These are phyloP conservation scores for Neonectria sp. DNA, from an alignment of 2,329 filamentous ascomycete genomes.

Conservation along the genomic window DNA sequence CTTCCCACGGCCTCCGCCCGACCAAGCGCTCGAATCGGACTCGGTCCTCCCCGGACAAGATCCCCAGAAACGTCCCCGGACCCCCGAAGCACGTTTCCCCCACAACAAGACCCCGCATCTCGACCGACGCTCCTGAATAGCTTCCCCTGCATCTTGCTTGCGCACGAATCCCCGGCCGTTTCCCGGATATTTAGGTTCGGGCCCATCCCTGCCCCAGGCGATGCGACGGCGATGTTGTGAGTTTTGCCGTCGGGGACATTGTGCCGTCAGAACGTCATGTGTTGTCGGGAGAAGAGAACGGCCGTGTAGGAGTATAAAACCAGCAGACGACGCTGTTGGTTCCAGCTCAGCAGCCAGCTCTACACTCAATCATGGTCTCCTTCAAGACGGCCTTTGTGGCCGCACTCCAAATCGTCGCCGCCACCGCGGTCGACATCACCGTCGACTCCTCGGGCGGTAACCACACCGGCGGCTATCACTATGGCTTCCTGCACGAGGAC, in stretches of 20 bases:
- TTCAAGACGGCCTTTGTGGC: slow-evolving; percentile 29
- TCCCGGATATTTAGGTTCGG: slow-evolving; percentile 10
- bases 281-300: no score
- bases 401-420: slow-evolving; percentile 22
- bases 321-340: neutral
- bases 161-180: slow-evolving; percentile 27
- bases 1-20: neutral
- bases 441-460: slow-evolving; percentile 58
- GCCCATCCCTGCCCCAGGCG: slow-evolving; percentile 15
- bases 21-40: slow-evolving; percentile 34
- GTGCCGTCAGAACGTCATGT: neutral
- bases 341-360: slow-evolving; percentile 5
- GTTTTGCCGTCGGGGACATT: slow-evolving; percentile 25
- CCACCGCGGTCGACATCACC: slow-evolving; percentile 53
- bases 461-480: slow-evolving; percentile 60
- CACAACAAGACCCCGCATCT: slow-evolving; percentile 17
- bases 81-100: slow-evolving; percentile 6
- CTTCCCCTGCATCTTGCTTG: slow-evolving; percentile 7
- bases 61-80: slow-evolving; percentile 23
- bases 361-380: slow-evolving; percentile 24
- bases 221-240: slow-evolving; percentile 30
- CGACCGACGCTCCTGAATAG: neutral
- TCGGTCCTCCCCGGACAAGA: slow-evolving; percentile 15
- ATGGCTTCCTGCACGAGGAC: slow-evolving; percentile 66
- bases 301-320: neutral